phyloP scores from a whole-genome alignment of 306 rosid species.

The Quercus glauca region DNA sequence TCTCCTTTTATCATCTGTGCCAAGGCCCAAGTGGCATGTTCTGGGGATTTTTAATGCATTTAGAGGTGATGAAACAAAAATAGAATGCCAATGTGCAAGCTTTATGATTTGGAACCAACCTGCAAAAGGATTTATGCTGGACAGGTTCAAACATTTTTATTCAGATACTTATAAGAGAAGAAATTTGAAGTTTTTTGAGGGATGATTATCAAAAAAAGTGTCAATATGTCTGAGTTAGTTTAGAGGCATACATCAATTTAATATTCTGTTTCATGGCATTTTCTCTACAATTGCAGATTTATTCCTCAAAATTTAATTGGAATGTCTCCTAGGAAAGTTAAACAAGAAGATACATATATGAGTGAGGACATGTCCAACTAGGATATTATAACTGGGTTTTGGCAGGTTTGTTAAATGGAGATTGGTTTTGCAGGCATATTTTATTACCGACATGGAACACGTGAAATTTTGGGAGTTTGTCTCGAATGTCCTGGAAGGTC shows the following conservation, averaged over 20 bases:
- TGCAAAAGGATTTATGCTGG: no score
- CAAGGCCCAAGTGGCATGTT: no score
- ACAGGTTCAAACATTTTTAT: no score
- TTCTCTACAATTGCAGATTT: not conserved
- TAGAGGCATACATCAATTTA: not conserved
- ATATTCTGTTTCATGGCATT: not conserved
- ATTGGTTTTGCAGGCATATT: constrained; percentile 77
- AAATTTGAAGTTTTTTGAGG: no score
- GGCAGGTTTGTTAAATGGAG: constrained; percentile 18
- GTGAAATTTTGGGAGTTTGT: constrained; percentile 94
- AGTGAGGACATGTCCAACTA: not conserved
- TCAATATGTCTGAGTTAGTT: no score
- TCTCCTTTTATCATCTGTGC: no score
- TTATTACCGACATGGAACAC: constrained; percentile 89
- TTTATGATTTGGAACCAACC: no score
- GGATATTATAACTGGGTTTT: not conserved
- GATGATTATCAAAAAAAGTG: no score
- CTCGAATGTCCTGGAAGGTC: constrained; percentile 77
- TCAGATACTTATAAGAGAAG: no score
- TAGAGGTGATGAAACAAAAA: no score
- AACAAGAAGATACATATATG: not conserved
- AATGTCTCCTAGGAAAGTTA: not conserved
- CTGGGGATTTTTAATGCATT: no score
- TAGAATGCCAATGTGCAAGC: no score
- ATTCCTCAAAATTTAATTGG: not conserved